Evolutionary conservation across 345 rosid genomes (phyloP).

Genomic region (Excoecaria cochinchinensis): DNA sequence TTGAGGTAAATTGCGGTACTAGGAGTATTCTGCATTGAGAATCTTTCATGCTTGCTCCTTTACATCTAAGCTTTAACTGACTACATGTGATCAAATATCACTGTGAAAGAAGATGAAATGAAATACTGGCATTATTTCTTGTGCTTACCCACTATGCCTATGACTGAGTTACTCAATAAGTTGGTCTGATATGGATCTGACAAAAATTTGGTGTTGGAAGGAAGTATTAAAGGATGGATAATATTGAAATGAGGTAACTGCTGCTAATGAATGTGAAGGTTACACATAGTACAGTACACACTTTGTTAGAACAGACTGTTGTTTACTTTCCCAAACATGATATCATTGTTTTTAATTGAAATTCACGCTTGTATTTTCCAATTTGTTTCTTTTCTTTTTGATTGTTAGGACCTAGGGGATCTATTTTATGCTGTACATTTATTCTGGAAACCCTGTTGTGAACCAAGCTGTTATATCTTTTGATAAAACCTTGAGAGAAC

Average conservation of each 20-base stretch:
- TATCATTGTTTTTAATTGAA: not conserved
- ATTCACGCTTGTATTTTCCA: not conserved
- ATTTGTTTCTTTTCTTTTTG: not conserved
- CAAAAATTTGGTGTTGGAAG: not conserved
- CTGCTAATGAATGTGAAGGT: not conserved
- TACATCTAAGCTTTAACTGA: not conserved
- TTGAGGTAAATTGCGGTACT: not conserved
- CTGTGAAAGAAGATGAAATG: not conserved
- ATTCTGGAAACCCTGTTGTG: constrained; percentile 14
- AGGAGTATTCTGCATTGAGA: not conserved
- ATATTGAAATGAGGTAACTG: not conserved
- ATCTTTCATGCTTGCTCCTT: not conserved
- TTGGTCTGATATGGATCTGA: not conserved
- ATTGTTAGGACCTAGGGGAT: constrained; percentile 10
- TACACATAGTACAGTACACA: not conserved
- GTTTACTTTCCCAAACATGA: not conserved
- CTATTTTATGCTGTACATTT: constrained; percentile 22
- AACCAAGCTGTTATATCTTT: constrained; percentile 19
- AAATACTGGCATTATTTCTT: not conserved
- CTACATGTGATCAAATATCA: not conserved
- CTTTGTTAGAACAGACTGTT: not conserved
- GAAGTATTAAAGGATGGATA: not conserved
- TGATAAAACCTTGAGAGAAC: constrained; percentile 19
- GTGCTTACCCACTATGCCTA: not conserved
- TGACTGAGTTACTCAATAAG: not conserved